Evolutionary conservation across 108 stramenopile genomes (phyloP).

Genomic region (Skeletonema grethae): DNA sequence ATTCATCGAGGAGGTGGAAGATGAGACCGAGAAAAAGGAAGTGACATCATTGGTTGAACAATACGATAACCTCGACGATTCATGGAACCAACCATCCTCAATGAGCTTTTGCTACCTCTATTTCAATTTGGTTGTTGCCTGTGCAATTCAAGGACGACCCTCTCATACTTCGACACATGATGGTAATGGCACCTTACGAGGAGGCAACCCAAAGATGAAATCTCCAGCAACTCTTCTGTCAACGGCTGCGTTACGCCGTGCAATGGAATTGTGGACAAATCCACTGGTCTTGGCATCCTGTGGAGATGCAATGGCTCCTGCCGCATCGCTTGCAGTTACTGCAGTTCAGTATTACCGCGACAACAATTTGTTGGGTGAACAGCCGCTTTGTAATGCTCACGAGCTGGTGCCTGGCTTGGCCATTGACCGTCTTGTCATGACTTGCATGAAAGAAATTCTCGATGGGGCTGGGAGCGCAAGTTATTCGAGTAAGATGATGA

Average conservation of each 20-base stretch:
- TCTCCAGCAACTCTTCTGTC: conserved; percentile 7
- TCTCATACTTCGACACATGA: conserved; percentile 11
- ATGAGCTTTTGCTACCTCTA: conserved; percentile 24
- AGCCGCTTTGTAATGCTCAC: neutral
- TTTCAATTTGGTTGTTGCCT: conserved; percentile 21
- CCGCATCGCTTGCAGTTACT: conserved; percentile 13
- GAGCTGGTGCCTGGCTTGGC: conserved; percentile 17
- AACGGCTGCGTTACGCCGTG: conserved; percentile 10
- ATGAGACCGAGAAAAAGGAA: neutral
- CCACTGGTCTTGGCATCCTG: conserved; percentile 13
- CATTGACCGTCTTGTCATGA: neutral
- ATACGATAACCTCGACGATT: conserved; percentile 18
- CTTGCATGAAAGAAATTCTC: conserved; percentile 5
- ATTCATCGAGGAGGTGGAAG: neutral
- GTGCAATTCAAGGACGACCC: neutral
- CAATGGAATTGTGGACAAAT: conserved; percentile 18
- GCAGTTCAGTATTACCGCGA: neutral
- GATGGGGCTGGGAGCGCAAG: conserved; percentile 10
- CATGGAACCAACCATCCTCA: conserved; percentile 4
- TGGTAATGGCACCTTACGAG: neutral
- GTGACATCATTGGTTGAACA: neutral
- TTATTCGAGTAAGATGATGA: conserved; percentile 15
- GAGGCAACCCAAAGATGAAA: conserved; percentile 1
- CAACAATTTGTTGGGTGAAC: neutral
- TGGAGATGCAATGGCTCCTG: conserved; percentile 30